Conservation (phyloP, 768 basidiomycete species). For the Hygrophorus russula region DNA sequence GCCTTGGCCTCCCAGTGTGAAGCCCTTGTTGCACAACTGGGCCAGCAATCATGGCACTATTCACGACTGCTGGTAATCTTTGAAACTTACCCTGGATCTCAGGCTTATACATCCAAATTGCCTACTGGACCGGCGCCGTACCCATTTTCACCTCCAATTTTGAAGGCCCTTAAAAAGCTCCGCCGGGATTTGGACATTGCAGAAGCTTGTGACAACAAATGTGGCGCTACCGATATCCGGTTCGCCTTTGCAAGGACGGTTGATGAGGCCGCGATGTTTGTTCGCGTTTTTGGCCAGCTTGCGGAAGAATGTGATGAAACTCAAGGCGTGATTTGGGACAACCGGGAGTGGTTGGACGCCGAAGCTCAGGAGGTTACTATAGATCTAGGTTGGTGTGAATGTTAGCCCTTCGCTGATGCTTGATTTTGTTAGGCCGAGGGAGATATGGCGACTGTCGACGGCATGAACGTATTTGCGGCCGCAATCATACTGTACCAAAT, state of each 20-base stretch:
- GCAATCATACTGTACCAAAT: slow-evolving; percentile 49
- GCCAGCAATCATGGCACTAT: slow-evolving; percentile 55
- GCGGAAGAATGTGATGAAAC: slow-evolving; percentile 35
- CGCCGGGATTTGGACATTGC: slow-evolving; percentile 50
- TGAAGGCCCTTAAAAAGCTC: slow-evolving; percentile 63
- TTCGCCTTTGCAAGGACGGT: slow-evolving; percentile 56
- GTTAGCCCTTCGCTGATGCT: not conserved
- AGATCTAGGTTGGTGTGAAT: slow-evolving; percentile 11
- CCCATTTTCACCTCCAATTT: slow-evolving; percentile 53
- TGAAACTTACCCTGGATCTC: slow-evolving; percentile 49
- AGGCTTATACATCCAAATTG: slow-evolving; percentile 18
- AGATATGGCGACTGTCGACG: slow-evolving; percentile 39
- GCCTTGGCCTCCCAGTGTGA: slow-evolving; percentile 40
- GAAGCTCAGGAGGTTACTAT: slow-evolving; percentile 36
- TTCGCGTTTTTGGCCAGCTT: slow-evolving; percentile 47
- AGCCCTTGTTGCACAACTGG: slow-evolving; percentile 30
- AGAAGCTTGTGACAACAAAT: slow-evolving; percentile 46
- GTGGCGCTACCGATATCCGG: slow-evolving; percentile 27
- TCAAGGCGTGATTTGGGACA: slow-evolving; percentile 41
- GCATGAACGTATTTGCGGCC: slow-evolving; percentile 65
- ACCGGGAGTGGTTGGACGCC: slow-evolving; percentile 49
- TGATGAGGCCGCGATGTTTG: slow-evolving; percentile 42
- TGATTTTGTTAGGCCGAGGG: slow-evolving; percentile 40
- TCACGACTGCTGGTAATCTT: slow-evolving; percentile 45
- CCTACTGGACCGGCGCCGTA: slow-evolving; percentile 17